These are phyloP conservation scores for Lachnellula hyalina DNA, from an alignment of 2,329 filamentous ascomycete species.

Conservation along the genomic window DNA sequence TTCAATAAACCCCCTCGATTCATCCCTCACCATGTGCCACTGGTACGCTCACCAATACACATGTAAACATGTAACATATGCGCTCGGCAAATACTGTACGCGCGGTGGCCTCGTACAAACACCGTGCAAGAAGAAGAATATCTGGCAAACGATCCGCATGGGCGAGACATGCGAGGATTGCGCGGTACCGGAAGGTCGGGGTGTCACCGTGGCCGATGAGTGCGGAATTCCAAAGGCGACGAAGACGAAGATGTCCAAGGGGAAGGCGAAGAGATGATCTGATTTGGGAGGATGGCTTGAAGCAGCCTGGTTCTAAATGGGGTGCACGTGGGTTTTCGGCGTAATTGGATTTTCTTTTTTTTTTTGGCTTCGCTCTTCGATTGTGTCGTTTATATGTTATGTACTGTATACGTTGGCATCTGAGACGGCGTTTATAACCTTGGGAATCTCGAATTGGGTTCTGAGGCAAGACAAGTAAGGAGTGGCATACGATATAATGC, in stretches of 20 bases:
- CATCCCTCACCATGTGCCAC: constrained; percentile 23
- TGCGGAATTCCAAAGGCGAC: background rate
- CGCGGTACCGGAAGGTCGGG: constrained; percentile 15
- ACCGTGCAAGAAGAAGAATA: constrained; percentile 23
- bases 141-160: constrained; percentile 29
- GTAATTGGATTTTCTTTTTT: too few species aligned
- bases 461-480: too few species aligned
- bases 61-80: constrained; percentile 26
- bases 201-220: background rate
- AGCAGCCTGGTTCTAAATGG: too few species aligned
- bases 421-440: too few species aligned
- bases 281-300: background rate
- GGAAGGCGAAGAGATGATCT: background rate
- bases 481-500: too few species aligned
- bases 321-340: too few species aligned
- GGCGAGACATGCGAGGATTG: constrained; percentile 27
- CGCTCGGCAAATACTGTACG: constrained; percentile 27
- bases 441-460: too few species aligned
- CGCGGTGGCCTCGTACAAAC: constrained; percentile 26
- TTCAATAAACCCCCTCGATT: background rate
- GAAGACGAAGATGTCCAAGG: background rate
- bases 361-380: too few species aligned
- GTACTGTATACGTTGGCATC: too few species aligned
- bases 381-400: too few species aligned
- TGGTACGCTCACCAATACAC: constrained; percentile 28